Conservation (phyloP, 2,329 filamentous ascomycete species). For the Aureobasidium lini region DNA sequence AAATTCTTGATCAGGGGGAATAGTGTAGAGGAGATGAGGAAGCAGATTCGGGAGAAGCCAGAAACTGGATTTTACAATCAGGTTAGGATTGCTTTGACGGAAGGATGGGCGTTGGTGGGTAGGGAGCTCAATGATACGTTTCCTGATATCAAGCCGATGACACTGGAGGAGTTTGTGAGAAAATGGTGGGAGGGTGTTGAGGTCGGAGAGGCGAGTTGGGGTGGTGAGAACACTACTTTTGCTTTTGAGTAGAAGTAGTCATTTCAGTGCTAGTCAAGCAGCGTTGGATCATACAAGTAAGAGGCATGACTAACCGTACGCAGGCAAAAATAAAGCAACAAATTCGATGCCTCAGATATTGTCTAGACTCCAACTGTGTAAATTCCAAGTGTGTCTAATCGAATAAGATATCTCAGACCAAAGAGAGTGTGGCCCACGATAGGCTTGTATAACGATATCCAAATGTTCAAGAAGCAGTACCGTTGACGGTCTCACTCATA, state of each 20-base stretch:
- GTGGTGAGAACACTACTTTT: background rate
- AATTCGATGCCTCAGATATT: too few species aligned
- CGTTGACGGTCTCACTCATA: background rate
- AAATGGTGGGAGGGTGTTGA: constrained; percentile 25
- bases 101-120: constrained; percentile 21
- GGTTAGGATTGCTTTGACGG: constrained; percentile 19
- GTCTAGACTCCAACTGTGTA: too few species aligned
- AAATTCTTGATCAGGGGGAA: constrained; percentile 24
- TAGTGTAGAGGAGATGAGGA: constrained; percentile 14
- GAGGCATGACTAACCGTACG: too few species aligned
- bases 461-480: background rate
- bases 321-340: too few species aligned
- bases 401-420: too few species aligned
- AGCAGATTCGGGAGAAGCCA: constrained; percentile 15
- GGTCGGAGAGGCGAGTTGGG: constrained; percentile 21
- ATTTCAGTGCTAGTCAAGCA: too few species aligned
- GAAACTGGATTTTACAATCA: constrained; percentile 24
- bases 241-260: background rate
- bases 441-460: background rate
- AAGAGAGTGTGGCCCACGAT: too few species aligned
- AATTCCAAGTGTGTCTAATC: too few species aligned
- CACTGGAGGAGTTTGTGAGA: constrained; percentile 22
- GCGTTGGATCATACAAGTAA: too few species aligned
- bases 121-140: constrained; percentile 23
- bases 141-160: constrained; percentile 22